Percentiles rank a stretch among this genome's conserved stretches.
Conservation (phyloP, 1,284 basidiomycete genomes). For the Schizophyllum amplum region DNA sequence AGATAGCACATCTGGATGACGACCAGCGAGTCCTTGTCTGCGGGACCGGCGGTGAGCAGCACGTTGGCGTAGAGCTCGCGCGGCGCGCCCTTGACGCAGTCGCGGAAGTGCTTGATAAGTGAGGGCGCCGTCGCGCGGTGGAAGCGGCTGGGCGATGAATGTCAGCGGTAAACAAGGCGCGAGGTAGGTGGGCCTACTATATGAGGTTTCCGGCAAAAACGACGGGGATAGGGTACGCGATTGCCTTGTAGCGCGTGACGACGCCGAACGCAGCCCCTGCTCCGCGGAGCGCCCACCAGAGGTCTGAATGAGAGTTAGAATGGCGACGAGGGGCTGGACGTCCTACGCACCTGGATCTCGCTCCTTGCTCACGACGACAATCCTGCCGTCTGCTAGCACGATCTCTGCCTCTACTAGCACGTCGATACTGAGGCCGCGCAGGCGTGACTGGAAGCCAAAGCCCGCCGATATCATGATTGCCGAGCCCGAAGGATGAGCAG, state of each 20-base stretch:
- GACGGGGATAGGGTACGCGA: slow-evolving; percentile 59
- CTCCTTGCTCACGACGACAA: slow-evolving; percentile 61
- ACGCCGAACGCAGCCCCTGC: slow-evolving; percentile 81
- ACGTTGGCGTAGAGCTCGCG: slow-evolving; percentile 84
- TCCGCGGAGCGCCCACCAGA: slow-evolving; percentile 89
- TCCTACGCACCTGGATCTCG: slow-evolving; percentile 50
- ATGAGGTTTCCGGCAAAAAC: slow-evolving; percentile 89
- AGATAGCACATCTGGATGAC: slow-evolving; percentile 88
- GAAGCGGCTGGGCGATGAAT: slow-evolving; percentile 54
- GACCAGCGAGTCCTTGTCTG: slow-evolving; percentile 71
- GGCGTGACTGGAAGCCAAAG: slow-evolving; percentile 81
- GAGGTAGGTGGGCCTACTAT: slow-evolving; percentile 46
- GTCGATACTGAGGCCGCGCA: slow-evolving; percentile 81
- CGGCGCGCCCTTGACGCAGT: slow-evolving; percentile 84
- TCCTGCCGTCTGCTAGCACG: slow-evolving; percentile 72
- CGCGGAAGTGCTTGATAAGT: slow-evolving; percentile 85
- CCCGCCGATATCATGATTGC: slow-evolving; percentile 83
- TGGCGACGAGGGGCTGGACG: background rate
- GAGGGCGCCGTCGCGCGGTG: slow-evolving; percentile 77
- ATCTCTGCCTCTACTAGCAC: slow-evolving; percentile 82
- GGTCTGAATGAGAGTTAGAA: slow-evolving; percentile 32
- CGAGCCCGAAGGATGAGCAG: slow-evolving; percentile 72
- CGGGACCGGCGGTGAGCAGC: slow-evolving; percentile 82
- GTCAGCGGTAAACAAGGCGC: slow-evolving; percentile 3
- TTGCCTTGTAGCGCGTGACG: slow-evolving; percentile 80